Base-by-base conservation (phyloP, 208 protist species). In the Polymyxa betae region DNA sequence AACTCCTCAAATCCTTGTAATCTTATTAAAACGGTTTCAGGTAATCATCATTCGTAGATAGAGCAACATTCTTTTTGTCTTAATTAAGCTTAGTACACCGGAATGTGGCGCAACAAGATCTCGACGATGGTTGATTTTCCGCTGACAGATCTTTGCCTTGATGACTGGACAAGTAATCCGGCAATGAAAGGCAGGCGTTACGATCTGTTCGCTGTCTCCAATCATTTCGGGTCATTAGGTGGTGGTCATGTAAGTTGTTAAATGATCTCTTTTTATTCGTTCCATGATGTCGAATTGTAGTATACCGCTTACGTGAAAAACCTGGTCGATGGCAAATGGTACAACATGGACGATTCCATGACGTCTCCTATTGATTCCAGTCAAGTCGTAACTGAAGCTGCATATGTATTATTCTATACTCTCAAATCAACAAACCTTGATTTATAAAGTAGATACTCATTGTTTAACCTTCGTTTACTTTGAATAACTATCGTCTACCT, bases 161-260 rank as follows among this genome's bases (percentile, higher is more conserved):
- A 66, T 29, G 54, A 66, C 54, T 66, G 54, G 54, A 66, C 54
- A 29, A 16, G 20, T 29, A 66, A 66, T 29, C 54, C 54, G 16
- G 54, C 54, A 16, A 66, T 66, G 54, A 66, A 66, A 29, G 54
- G 54, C 20, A 16, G 54, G 20, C 54, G 29, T 16, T 94, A 93
- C 60, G 90, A 94, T 64, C 90, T 94, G 24, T 90, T 89, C 52
- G 93, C 88, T 0, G 92, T 93, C 16, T 66, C 41, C 32, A 93
- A 93, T 77, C 93, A 94, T 77, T 92, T 68, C 20, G 93, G 93
- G 43, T 41, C 54, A 29, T 29, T 66, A 66, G 54, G 54, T 29
- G 54, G 54, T 29, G 54, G 54, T 29, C 54, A 66, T 66, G 54
- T 66, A 29, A 66, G 54, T 66, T 16, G 29, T 66, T 16, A 16